Percentiles rank a stretch among this genome's conserved stretches.
Evolutionary conservation across 208 protist genomes (phyloP).

Genomic region (Angomonas ambiguus): DNA sequence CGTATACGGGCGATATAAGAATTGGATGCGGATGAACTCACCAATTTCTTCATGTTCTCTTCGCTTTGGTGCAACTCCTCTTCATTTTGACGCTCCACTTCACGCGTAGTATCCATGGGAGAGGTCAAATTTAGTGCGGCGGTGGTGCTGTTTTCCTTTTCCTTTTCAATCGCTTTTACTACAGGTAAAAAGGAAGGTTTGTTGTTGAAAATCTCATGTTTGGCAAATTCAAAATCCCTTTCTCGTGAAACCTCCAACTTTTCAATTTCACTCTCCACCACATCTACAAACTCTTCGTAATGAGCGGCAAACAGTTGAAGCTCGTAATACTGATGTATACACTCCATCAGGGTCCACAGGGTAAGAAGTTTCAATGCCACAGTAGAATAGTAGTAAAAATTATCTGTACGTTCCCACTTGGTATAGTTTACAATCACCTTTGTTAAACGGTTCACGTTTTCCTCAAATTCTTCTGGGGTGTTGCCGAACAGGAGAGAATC

Average conservation of each 20-base stretch:
- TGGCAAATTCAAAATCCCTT: constrained; percentile 36
- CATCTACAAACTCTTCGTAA: constrained; percentile 71
- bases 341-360: constrained; percentile 69
- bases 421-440: constrained; percentile 77
- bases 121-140: constrained; percentile 17
- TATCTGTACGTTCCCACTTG: constrained; percentile 81
- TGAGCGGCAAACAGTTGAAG: constrained; percentile 52
- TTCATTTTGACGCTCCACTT: constrained; percentile 24
- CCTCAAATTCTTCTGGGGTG: constrained; percentile 78
- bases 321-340: constrained; percentile 77
- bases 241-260: constrained; percentile 27
- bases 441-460: constrained; percentile 74
- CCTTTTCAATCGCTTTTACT: constrained; percentile 37
- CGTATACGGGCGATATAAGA: constrained; percentile 4
- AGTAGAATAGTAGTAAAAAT: constrained; percentile 81
- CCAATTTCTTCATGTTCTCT: constrained; percentile 14
- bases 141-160: constrained; percentile 26
- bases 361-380: constrained; percentile 62
- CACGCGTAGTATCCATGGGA: constrained; percentile 81
- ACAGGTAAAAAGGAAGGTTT: constrained; percentile 58
- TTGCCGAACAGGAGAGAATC: constrained; percentile 78
- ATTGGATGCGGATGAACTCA: neutral
- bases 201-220: constrained; percentile 32
- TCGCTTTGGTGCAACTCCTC: constrained; percentile 38
- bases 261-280: constrained; percentile 50